Evolutionary conservation across 2,329 filamentous ascomycete species (phyloP).

Genomic region (Chrysoporthe cubensis): DNA sequence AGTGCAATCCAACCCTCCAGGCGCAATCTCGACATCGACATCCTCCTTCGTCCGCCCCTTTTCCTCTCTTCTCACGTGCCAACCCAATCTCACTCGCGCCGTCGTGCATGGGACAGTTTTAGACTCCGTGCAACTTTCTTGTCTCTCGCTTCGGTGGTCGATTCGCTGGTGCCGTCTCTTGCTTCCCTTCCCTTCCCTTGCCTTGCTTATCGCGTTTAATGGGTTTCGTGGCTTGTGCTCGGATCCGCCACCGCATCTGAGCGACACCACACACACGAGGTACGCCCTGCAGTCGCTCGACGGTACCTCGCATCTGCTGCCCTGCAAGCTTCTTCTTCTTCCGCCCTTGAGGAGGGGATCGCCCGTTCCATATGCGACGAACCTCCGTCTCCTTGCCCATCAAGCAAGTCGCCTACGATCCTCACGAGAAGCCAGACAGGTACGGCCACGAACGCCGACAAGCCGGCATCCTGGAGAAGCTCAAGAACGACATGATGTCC

Average conservation of each 20-base stretch:
- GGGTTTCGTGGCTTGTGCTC: slow-evolving; percentile 26
- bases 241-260: slow-evolving; percentile 10
- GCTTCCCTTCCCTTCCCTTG: slow-evolving; percentile 20
- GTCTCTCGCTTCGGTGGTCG: slow-evolving; percentile 25
- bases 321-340: slow-evolving; percentile 27
- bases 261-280: not conserved
- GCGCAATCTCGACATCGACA: not conserved
- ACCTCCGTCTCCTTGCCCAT: slow-evolving; percentile 67
- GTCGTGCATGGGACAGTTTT: not conserved
- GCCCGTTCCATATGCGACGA: slow-evolving; percentile 59
- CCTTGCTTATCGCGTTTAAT: slow-evolving; percentile 25
- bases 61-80: slow-evolving; percentile 5
- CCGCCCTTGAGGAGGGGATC: slow-evolving; percentile 27
- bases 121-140: slow-evolving; percentile 21
- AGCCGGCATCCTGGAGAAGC: slow-evolving; percentile 54
- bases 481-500: slow-evolving; percentile 63
- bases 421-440: slow-evolving; percentile 67
- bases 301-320: not conserved
- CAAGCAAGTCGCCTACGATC: slow-evolving; percentile 59
- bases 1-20: not conserved
- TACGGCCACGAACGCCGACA: slow-evolving; percentile 55
- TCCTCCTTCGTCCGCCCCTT: not conserved
- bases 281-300: not conserved
- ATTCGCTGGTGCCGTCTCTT: slow-evolving; percentile 18
- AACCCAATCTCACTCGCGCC: not conserved